A percentile compares a stretch with the other conserved stretches of the same genome.
Evolutionary conservation across 768 basidiomycete genomes (phyloP).

Genomic region (Kwoniella pini): DNA sequence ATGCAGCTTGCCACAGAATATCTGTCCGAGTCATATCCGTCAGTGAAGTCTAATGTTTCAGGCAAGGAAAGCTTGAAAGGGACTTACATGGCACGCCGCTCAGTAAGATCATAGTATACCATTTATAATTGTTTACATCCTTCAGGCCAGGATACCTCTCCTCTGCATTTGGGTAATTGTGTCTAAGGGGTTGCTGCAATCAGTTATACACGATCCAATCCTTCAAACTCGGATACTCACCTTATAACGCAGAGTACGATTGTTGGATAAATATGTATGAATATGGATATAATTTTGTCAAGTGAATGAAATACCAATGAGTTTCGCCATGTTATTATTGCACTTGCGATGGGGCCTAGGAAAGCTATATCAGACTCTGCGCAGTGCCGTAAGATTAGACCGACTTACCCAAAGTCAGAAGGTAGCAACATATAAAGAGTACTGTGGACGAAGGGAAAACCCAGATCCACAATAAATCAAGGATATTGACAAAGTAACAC

Average conservation of each 20-base stretch:
- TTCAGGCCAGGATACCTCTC: constrained; percentile 80
- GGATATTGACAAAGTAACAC: constrained; percentile 89
- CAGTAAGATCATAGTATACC: constrained; percentile 70
- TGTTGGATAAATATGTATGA: constrained; percentile 91
- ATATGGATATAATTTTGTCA: constrained; percentile 93
- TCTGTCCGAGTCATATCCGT: constrained; percentile 60
- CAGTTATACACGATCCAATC: background rate
- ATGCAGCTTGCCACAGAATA: constrained; percentile 85
- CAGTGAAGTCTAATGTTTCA: background rate
- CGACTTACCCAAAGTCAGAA: constrained; percentile 71
- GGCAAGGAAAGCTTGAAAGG: too few species aligned
- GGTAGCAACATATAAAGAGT: constrained; percentile 89
- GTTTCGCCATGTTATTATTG: constrained; percentile 98
- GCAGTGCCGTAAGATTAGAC: background rate
- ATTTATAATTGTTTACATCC: constrained; percentile 69
- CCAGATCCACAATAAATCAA: constrained; percentile 92
- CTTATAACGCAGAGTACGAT: constrained; percentile 83
- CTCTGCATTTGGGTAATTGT: constrained; percentile 80
- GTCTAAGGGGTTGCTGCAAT: constrained; percentile 58
- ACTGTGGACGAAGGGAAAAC: constrained; percentile 71
- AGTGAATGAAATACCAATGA: constrained; percentile 96
- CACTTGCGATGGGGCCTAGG: constrained; percentile 74
- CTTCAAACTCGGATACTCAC: constrained; percentile 21
- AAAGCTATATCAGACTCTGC: background rate
- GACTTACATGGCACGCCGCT: constrained; percentile 79